phyloP scores from a whole-genome alignment of 768 basidiomycete species.

The Gloeophyllum trabeum region DNA sequence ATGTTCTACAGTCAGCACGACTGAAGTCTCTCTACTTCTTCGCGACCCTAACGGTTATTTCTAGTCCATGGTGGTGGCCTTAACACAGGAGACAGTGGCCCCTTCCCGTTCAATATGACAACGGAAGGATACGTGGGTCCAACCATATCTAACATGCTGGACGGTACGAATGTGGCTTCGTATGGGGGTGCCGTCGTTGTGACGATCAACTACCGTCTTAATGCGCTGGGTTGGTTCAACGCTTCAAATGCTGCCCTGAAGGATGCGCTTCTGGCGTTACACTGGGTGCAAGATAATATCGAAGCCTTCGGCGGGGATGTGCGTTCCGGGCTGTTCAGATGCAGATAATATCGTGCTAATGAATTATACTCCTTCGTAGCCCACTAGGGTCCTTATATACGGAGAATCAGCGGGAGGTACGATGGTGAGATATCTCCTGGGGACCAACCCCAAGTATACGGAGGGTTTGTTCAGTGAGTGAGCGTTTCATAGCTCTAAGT shows the following conservation, averaged over 20 bases:
- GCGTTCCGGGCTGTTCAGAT: too few species aligned
- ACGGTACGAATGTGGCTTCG: conserved; percentile 14
- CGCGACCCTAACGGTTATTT: not conserved
- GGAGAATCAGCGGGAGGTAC: conserved; percentile 13
- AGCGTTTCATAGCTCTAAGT: not conserved
- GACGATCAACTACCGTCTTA: conserved; percentile 14
- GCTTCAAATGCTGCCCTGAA: conserved; percentile 16
- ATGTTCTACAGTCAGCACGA: conserved; percentile 9
- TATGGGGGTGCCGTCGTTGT: conserved; percentile 14
- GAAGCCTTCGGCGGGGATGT: conserved; percentile 24
- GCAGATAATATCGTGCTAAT: too few species aligned
- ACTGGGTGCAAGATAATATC: conserved; percentile 26
- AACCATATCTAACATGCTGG: conserved; percentile 10
- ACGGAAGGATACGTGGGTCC: conserved; percentile 11
- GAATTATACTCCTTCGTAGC: not conserved
- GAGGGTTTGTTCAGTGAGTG: conserved; percentile 11
- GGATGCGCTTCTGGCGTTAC: conserved; percentile 20
- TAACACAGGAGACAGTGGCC: conserved; percentile 9
- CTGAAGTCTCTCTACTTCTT: not conserved
- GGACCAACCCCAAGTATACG: conserved; percentile 11
- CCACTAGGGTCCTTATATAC: conserved; percentile 10
- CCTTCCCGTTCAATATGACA: conserved; percentile 13
- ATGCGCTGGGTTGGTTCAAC: conserved; percentile 14
- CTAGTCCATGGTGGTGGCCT: conserved; percentile 13
- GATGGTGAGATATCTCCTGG: conserved; percentile 9